Evolutionary conservation across 345 rosid species (phyloP), one percentile per base, ranked within the genome.

Genomic region (Crucihimalaya himalaica): DNA sequence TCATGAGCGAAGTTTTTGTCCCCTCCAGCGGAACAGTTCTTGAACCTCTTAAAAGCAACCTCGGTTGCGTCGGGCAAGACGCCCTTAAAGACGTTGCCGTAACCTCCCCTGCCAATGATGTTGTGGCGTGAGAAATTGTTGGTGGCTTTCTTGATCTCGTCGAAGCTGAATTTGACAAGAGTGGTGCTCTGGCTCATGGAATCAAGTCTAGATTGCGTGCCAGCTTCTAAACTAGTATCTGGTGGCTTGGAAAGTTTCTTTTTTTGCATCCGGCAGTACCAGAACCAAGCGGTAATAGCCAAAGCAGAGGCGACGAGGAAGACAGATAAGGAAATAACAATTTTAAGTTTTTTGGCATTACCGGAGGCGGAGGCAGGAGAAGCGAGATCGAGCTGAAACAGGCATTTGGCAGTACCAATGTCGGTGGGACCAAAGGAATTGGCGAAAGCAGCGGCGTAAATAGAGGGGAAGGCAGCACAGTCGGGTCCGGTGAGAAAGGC

Each of bases 41-140:
- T 93, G 80, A 93, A 90, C 85, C 98, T 82, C 81, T 93, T 90
- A 43, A 93, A 72, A n/a, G 98, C 98, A 67, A 89, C 96, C 68
- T 89, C 84, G 3, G 93, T 47, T 35, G 91, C 97, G 66, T 93
- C 92, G 2, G 63, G 71, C 79, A 90, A 74, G 40, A 72, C 78
- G 8, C 98, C 97, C 64, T 82, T 79, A 73, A 83, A 90, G 46
- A 90, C 98, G 82, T 93, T 93, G 31, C 98, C 98, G 70, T 85
- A 93, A 0, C 97, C 98, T 68, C 98, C 98, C 72, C 79, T 78
- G 45, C 98, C 97, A 20, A 90, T 81, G 43, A 93, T 86, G 77
- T 83, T 80, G 65, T 85, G 84, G 70, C 96, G 82, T 3, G 88
- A 82, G 83, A 90, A 93, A 69, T 78, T 89, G 76, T 83, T 78